phyloP scores from a whole-genome alignment of 2,329 filamentous ascomycete species.

The Teratosphaeria gauchensis region DNA sequence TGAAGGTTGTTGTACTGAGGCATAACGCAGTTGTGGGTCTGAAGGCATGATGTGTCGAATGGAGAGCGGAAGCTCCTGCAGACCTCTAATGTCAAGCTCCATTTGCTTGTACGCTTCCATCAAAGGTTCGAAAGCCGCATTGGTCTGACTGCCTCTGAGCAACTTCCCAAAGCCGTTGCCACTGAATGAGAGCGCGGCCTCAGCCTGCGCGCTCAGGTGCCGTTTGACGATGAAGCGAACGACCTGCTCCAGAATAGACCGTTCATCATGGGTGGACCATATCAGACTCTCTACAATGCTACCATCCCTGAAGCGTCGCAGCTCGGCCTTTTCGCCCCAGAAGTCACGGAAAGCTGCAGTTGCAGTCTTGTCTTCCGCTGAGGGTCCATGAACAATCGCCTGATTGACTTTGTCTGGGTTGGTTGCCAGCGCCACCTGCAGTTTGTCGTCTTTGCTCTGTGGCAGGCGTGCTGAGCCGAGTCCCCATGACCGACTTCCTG shows the following conservation, averaged over 20 bases:
- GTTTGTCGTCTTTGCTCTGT: conserved; percentile 20
- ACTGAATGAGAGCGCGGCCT: conserved; percentile 33
- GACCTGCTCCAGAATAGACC: conserved; percentile 70
- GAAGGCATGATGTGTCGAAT: conserved; percentile 70
- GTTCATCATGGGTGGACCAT: conserved; percentile 58
- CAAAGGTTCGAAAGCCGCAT: conserved; percentile 55
- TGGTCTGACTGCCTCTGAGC: conserved; percentile 29
- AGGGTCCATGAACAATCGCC: conserved; percentile 77
- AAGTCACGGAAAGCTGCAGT: conserved; percentile 76
- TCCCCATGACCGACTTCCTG: conserved; percentile 24
- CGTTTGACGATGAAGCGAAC: conserved; percentile 58
- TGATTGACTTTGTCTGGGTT: conserved; percentile 63
- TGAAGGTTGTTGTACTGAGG: conserved; percentile 49
- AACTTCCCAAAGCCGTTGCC: conserved; percentile 39
- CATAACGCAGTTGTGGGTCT: conserved; percentile 62
- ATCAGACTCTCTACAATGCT: conserved; percentile 87
- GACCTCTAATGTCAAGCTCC: conserved; percentile 63
- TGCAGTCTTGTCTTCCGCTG: conserved; percentile 75
- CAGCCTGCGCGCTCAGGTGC: conserved; percentile 55
- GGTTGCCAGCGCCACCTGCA: conserved; percentile 61
- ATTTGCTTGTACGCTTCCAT: conserved; percentile 62
- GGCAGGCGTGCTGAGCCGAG: conserved; percentile 22
- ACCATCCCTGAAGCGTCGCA: conserved; percentile 90
- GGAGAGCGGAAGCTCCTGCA: conserved; percentile 80
- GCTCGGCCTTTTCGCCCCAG: conserved; percentile 89